Percentiles rank a stretch among this genome's conserved stretches.
phyloP scores from a whole-genome alignment of 164 flowering plant species.

The Stephania cephalantha region DNA sequence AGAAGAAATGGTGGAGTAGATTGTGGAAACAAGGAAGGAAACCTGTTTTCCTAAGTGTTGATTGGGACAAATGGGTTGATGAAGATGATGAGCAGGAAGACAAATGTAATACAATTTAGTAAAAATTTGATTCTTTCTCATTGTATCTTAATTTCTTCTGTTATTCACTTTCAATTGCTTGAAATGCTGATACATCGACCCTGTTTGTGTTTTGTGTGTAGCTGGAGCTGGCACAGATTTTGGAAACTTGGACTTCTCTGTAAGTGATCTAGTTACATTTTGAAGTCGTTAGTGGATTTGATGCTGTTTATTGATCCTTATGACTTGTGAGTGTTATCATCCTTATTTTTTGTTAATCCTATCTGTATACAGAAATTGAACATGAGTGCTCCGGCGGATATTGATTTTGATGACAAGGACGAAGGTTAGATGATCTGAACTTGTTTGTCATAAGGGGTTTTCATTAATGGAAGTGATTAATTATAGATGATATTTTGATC shows the following conservation, averaged over 20 bases:
- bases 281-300: neutral
- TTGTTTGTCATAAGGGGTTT: too few species aligned
- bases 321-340: neutral
- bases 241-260: neutral
- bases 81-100: neutral
- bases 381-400: neutral
- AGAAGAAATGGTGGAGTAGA: neutral
- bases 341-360: neutral
- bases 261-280: neutral
- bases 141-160: neutral
- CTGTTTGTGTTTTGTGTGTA: neutral
- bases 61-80: neutral
- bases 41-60: neutral
- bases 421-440: neutral
- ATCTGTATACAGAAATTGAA: neutral
- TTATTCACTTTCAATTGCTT: neutral
- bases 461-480: too few species aligned
- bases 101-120: neutral
- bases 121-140: too few species aligned
- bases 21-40: neutral
- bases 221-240: neutral
- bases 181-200: neutral
- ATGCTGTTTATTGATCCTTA: neutral
- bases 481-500: too few species aligned
- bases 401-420: neutral